Evolutionary conservation across 306 rosid species (phyloP), one percentile per base, ranked within the genome.

Genomic region (Sicyos baderoa): DNA sequence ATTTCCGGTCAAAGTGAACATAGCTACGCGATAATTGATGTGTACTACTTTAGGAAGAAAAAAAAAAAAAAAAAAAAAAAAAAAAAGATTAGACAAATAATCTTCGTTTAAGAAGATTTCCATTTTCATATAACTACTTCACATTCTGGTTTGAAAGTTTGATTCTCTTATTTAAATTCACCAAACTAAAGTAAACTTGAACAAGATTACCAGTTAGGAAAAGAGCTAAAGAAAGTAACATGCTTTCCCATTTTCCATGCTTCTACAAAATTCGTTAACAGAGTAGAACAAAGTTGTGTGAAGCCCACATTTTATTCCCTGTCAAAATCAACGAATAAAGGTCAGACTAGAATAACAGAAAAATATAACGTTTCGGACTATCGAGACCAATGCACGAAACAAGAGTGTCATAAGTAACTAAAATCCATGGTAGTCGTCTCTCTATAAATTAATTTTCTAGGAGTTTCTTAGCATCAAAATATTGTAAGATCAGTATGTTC

Each of bases 141-240:
- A 12, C 12, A 44, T 19, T 64, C 35, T 64, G 47, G 53, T 13
- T 64, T 42, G 70, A 61, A 35, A 2, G 68, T 61, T 61, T 10
- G 19, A 44, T 44, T 64, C 53, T 64, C 35, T 19, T 44, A 44
- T 64, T 64, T 19, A 16, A 25, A 18, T 64, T 64, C 70, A 18
- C 7, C 32, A 64, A 11, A 64, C 53, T 44, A 18, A 44, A 64
- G 53, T 17, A 32, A 17, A 44, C 35, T 44, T 19, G 18, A 64
- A 6, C 35, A 37, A 61, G 53, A 18, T 54, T 44, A 9, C 27
- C 2, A 35, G 16, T 61, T 37, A 61, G 2, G 17, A 35, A n/a
- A 22, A 64, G 35, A 64, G 70, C 44, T 44, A 47, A 44, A 18
- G 53, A 44, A 63, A 64, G 32, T 10, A 64, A 64, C 70, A 64